Base-by-base conservation (phyloP, 177 flowering plant genomes). In the Vitis hybrid region DNA sequence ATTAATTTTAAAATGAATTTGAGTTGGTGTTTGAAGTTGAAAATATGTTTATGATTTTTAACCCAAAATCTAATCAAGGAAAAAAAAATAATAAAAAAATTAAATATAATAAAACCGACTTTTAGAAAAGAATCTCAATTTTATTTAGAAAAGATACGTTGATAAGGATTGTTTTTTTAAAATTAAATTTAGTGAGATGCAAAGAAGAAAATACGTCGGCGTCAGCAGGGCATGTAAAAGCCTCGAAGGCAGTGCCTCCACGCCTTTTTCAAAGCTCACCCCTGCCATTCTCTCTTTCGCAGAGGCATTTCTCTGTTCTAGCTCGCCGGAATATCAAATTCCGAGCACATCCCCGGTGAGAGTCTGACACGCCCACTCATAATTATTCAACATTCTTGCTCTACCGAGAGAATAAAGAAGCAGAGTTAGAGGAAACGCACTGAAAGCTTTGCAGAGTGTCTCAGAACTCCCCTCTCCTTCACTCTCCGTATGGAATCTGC, bases 221-320 rank as follows among this genome's bases (percentile, higher is more conserved):
- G 79, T 76, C 72, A 51, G 60, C 52, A 71, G 62, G 9, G 45
- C 60, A 63, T 40, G 64, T 61, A 62, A 65, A 64, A 65, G 49
- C 67, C 77, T 77, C 73, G 76, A 66, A 61, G 26, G 65, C 45
- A 34, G 71, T 59, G 80, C 75, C 68, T 19, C 64, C 74, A 45
- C 51, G 15, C 72, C 70, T 67, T 72, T 71, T 65, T 72, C 75
- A 68, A 75, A 62, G 71, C 61, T 5, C 73, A 40, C 70, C 66
- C 78, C 69, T 60, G 57, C 74, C 60, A 72, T 55, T 70, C 69
- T 51, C 56, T 21, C 73, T 34, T 64, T 66, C 52, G 48, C 64
- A 40, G 45, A 34, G 5, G 45, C 66, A 61, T 10, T 12, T 71
- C 65, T 23, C 68, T 56, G 60, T 67, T 55, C 30, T 64, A 48